Percentiles rank a stretch among this genome's conserved stretches.
phyloP scores from a whole-genome alignment of 2,329 filamentous ascomycete species.

The Lachnellula suecica region DNA sequence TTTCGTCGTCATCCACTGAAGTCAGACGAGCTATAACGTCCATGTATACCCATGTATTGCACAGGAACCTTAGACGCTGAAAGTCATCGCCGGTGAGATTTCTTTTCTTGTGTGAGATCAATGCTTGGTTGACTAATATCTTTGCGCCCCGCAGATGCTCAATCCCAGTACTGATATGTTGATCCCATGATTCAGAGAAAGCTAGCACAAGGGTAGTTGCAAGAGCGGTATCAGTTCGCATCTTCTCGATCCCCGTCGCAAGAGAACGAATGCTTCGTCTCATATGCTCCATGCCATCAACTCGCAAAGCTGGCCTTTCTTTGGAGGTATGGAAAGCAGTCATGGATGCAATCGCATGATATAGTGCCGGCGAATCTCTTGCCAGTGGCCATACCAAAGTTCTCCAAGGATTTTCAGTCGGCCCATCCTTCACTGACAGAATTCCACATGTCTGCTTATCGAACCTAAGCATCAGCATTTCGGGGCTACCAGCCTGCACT shows the following conservation, averaged over 20 bases:
- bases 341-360: constrained; percentile 67
- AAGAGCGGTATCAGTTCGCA: constrained; percentile 63
- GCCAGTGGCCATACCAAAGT: constrained; percentile 70
- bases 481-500: constrained; percentile 52
- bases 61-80: constrained; percentile 61
- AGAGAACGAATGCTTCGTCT: constrained; percentile 60
- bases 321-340: constrained; percentile 67
- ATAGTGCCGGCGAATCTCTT: constrained; percentile 61
- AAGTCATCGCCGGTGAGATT: constrained; percentile 47
- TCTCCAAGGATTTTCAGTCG: constrained; percentile 69
- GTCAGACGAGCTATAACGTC: constrained; percentile 70
- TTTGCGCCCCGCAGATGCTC: constrained; percentile 68
- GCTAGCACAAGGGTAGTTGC: constrained; percentile 69
- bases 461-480: constrained; percentile 62
- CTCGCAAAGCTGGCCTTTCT: constrained; percentile 53
- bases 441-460: constrained; percentile 68
- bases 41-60: constrained; percentile 74
- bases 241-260: constrained; percentile 58
- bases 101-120: constrained; percentile 44
- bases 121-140: constrained; percentile 58
- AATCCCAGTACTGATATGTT: constrained; percentile 66
- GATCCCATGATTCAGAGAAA: constrained; percentile 71
- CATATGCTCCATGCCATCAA: constrained; percentile 69
- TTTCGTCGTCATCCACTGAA: constrained; percentile 50
- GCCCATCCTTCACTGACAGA: constrained; percentile 68